Evolutionary conservation across 1,284 basidiomycete species (phyloP), one percentile per base, ranked within the genome.

Genomic region (Ganoderma lingzhi): DNA sequence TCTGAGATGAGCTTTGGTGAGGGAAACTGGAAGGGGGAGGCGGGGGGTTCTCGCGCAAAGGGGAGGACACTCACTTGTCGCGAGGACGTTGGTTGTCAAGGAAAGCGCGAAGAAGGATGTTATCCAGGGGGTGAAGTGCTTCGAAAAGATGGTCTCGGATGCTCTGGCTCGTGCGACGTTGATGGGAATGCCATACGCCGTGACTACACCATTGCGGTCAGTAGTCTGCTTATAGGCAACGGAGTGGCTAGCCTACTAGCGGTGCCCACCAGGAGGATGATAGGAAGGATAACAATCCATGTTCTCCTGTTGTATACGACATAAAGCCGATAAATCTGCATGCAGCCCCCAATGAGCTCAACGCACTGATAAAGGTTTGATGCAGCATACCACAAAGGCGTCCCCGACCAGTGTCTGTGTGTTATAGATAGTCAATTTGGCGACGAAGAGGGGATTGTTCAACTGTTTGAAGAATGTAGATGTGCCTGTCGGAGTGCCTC

Each of bases 11-110:
- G 35, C 35, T 35, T 8, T 3, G 10, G 1, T 3, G 3, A 9
- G 15, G 28, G 5, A n/a, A n/a, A 37, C 15, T 41, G 10, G n/a
- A 17, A 65, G 10, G 32, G 0, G 6, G 6, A 17, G 6, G n/a
- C 3, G 8, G 9, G 37, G 3, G 4, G 35, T 8, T 35, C 35
- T n/a, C 39, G 2, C 10, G 35, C 4, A 8, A 23, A n/a, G 23
- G 14, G 39, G 35, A 35, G 8, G 35, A 35, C 4, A 55, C 69
- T 45, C 55, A 72, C 71, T 30, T 1, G 71, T 70, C 0, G 65
- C 67, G 2, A 72, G 56, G 17, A 70, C 69, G 56, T 72, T 72
- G 10, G 71, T 70, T 2, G 60, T 64, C 19, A 73, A 62, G 0
- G 71, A 71, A 10, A 73, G 64, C 0, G 62, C 28, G 39, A 69